A percentile compares a stretch with the other conserved stretches of the same genome.
These are phyloP conservation scores for Phytophthora agathidicida DNA, from an alignment of 352 stramenopile species.

Conservation along the genomic window DNA sequence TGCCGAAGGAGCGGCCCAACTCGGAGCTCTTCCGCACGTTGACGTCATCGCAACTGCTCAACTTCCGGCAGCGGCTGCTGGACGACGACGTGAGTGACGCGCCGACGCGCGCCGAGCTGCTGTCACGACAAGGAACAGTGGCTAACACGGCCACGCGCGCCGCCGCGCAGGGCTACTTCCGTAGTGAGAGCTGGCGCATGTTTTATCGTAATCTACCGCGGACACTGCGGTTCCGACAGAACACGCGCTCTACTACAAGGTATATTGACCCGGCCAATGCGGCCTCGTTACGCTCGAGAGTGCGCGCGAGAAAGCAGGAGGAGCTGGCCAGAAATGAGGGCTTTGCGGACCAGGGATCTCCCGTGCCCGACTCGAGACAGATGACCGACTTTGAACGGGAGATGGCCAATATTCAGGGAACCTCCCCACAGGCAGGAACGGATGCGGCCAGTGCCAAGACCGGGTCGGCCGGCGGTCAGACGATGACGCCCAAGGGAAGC, in stretches of 20 bases:
- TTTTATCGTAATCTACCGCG: conserved; percentile 78
- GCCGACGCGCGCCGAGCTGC: conserved; percentile 22
- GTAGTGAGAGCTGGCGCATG: conserved; percentile 55
- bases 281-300: conserved; percentile 53
- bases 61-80: conserved; percentile 56
- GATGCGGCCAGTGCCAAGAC: conserved; percentile 21
- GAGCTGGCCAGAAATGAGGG: conserved; percentile 49
- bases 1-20: conserved; percentile 54
- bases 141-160: conserved; percentile 2
- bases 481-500: conserved; percentile 40
- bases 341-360: conserved; percentile 25
- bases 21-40: conserved; percentile 77
- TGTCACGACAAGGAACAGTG: conserved; percentile 6
- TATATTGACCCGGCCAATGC: conserved; percentile 83
- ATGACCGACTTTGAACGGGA: conserved; percentile 66
- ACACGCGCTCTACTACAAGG: conserved; percentile 73
- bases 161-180: conserved; percentile 29
- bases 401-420: conserved; percentile 37
- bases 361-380: conserved; percentile 14
- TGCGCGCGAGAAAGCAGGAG: conserved; percentile 60
- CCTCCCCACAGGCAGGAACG: conserved; percentile 2
- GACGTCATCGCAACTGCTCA: conserved; percentile 71
- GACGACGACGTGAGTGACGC: conserved; percentile 49
- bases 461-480: conserved; percentile 9
- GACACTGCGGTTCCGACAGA: conserved; percentile 73